These are phyloP conservation scores for Colletotrichum spinosum DNA, from an alignment of 2,329 filamentous ascomycete species.

Conservation along the genomic window DNA sequence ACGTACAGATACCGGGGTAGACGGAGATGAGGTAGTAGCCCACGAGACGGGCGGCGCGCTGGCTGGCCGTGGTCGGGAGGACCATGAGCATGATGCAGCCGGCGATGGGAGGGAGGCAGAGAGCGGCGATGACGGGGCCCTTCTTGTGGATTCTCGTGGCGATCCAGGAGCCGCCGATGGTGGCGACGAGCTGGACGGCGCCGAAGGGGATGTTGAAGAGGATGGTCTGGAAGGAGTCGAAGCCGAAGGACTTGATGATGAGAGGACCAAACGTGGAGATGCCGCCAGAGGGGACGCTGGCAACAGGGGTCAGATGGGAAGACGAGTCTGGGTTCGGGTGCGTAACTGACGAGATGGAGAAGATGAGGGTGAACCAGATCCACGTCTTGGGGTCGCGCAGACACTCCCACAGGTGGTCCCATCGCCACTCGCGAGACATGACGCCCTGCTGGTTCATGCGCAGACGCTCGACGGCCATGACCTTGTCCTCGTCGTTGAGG, in stretches of 20 bases:
- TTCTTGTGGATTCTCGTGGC: conserved; percentile 67
- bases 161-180: conserved; percentile 66
- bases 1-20: conserved; percentile 59
- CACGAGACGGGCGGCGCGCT: conserved; percentile 62
- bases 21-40: conserved; percentile 72
- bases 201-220: conserved; percentile 73
- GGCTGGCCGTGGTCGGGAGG: conserved; percentile 55
- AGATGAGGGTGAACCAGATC: conserved; percentile 57
- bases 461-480: conserved; percentile 68
- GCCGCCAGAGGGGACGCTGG: conserved; percentile 63
- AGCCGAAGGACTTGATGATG: conserved; percentile 69
- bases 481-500: conserved; percentile 65
- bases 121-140: conserved; percentile 62
- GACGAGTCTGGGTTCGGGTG: background rate
- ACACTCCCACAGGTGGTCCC: conserved; percentile 54
- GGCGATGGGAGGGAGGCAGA: conserved; percentile 67
- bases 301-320: background rate
- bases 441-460: conserved; percentile 62
- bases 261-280: conserved; percentile 70
- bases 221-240: conserved; percentile 65
- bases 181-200: conserved; percentile 69
- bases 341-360: conserved; percentile 61
- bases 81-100: conserved; percentile 66
- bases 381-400: conserved; percentile 55
- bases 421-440: conserved; percentile 52